Evolutionary conservation across 2,329 filamentous ascomycete genomes (phyloP), one percentile per base, ranked within the genome.

Genomic region (Cordyceps fumosorosea): DNA sequence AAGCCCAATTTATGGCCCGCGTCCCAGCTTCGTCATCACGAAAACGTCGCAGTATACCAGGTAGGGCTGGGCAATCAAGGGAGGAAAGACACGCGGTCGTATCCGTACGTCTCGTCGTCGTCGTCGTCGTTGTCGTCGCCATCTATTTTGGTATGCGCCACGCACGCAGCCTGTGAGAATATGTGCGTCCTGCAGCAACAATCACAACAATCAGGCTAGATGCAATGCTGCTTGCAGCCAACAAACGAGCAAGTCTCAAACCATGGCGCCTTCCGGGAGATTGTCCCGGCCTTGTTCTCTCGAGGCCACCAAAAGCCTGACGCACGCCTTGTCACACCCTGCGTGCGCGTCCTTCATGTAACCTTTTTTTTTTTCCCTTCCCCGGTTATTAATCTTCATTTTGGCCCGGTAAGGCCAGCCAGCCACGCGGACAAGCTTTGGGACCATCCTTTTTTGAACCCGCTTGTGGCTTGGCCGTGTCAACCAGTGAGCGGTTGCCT

Each of bases 281-380:
- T 5, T 32, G 29, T 32, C 29, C 29, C 29, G 37, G 11, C 37
- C 11, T 3, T 40, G 37, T 40, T 12, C 3, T n/a, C n/a, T n/a
- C n/a, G n/a, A n/a, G n/a, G 14, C 16, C 11, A 14, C 11, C 37
- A 18, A 18, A 44, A n/a, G 16, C 5, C 16, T n/a, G 16, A 16
- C 57, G 26, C 48, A 34, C 11, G 57, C 47, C 37, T 52, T 44
- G 47, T 52, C 37, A 60, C 56, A 3, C 5, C n/a, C 47, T 37
- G 50, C 40, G 57, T 60, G 57, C 57, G 57, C 48, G 57, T 40
- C 48, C 24, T 14, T 37, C 29, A 44, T 48, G 48, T 47, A 60
- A 18, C 2, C 42, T 5, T 29, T 29, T 29, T 6, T 29, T 29
- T 29, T 6, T 29, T 29, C 5, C 8, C 29, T 29, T 29, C 29